Base-by-base conservation (phyloP, 148 eudicot species). In the Heliosperma pusillum region DNA sequence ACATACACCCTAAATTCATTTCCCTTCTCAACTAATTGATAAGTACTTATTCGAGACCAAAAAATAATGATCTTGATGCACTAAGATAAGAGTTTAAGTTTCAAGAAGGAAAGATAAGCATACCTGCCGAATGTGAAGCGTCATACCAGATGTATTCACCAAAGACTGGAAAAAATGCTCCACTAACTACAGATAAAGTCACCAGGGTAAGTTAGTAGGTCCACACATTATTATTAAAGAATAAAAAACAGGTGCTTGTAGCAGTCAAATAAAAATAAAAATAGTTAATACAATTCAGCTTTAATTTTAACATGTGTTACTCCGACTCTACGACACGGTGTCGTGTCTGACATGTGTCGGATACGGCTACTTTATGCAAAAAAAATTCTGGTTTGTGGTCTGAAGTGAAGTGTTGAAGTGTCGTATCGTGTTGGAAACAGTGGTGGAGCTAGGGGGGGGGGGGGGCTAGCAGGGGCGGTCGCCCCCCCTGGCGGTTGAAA, bases 121-220 rank as follows among this genome's bases (percentile, higher is more conserved):
- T 87, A 95, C 99, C 97, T 95, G 99, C 59, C 92, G 88, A 56
- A 95, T 90, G 80, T 95, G 99, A 78, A 95, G 97, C 33, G 99
- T 92, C 97, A 92, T 95, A 57, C 99, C 99, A 78, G 99, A 95
- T 50, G 99, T 95, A 85, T 95, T 95, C 77, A 95, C 99, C 89
- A 95, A 71, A 72, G 99, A 95, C 90, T 95, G 97, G 81, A 95
- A 95, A 78, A 95, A 95, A 78, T 95, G 97, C 85, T 92, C 97
- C 83, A 95, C 99, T 66, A 95, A 86, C 99, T 95, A 68, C 58
- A 74, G 33, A 61, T n/a, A 69, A 53, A 75, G 36, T 75, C 19
- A 1, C 30, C 68, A 74, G 0, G 21, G 76, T 69, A 53, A 64
- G 78, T 44, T 67, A 72, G 22, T 17, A 36, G 78, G 50, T 67